Percentiles rank a stretch among this genome's conserved stretches.
Conservation (phyloP, 2,329 filamentous ascomycete species). For the Salinomyces thailandicus region DNA sequence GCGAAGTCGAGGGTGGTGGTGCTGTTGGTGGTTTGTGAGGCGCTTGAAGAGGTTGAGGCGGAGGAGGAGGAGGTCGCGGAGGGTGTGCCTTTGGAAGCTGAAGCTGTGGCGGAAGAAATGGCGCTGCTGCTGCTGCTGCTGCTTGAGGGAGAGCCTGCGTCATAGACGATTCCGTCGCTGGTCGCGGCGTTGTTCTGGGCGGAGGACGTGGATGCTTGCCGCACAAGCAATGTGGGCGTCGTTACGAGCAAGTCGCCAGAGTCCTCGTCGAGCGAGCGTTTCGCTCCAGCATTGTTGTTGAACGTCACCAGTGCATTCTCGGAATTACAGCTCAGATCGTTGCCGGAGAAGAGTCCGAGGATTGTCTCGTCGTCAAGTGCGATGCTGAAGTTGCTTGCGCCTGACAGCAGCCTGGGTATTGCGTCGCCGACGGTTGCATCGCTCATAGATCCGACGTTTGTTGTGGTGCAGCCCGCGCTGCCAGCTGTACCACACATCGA, state of each 20-base stretch:
- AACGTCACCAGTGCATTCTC: slow-evolving; percentile 87
- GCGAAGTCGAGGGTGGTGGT: slow-evolving; percentile 34
- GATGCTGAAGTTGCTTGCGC: slow-evolving; percentile 62
- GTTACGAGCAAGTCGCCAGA: slow-evolving; percentile 1
- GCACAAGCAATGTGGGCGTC: slow-evolving; percentile 2
- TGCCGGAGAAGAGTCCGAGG: slow-evolving; percentile 63
- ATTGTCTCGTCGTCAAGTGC: slow-evolving; percentile 60
- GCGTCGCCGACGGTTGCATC: slow-evolving; percentile 75
- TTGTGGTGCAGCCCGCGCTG: slow-evolving; percentile 48
- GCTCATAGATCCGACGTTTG: slow-evolving; percentile 33
- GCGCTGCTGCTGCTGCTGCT: neutral
- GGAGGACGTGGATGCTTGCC: slow-evolving; percentile 7
- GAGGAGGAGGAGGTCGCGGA: slow-evolving; percentile 12
- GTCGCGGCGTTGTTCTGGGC: slow-evolving; percentile 18
- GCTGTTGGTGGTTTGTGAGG: slow-evolving; percentile 3
- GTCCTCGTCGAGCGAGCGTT: neutral
- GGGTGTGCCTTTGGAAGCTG: slow-evolving; percentile 12
- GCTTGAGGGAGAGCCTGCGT: slow-evolving; percentile 10
- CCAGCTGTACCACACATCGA: slow-evolving; percentile 42
- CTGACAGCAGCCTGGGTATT: slow-evolving; percentile 62
- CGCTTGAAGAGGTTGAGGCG: slow-evolving; percentile 6
- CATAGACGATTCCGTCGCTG: slow-evolving; percentile 24
- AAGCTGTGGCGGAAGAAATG: slow-evolving; percentile 8
- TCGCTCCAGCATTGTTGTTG: slow-evolving; percentile 29
- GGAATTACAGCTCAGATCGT: slow-evolving; percentile 66